Conservation (phyloP, 768 basidiomycete genomes). For the Trametes cubensis region DNA sequence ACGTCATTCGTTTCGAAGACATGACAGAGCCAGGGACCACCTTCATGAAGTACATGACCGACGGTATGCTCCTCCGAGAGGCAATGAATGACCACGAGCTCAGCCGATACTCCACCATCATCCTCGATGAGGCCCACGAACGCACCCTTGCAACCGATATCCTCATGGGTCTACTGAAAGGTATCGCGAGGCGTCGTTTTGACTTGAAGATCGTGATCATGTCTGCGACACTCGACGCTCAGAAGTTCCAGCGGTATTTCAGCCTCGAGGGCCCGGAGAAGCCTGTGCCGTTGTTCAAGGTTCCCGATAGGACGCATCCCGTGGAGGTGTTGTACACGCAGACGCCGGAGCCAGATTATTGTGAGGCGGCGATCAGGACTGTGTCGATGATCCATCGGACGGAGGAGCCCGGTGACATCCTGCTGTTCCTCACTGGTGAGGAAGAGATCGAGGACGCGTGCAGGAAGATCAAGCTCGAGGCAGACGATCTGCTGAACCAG, state of each 20-base stretch:
- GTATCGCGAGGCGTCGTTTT: slow-evolving; percentile 71
- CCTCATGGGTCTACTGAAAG: slow-evolving; percentile 94
- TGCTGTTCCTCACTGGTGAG: slow-evolving; percentile 96
- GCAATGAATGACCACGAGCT: slow-evolving; percentile 96
- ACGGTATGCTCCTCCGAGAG: slow-evolving; percentile 96
- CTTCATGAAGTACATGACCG: slow-evolving; percentile 99
- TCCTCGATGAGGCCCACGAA: slow-evolving; percentile 98
- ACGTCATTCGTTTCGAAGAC: slow-evolving; percentile 98
- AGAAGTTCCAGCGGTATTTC: slow-evolving; percentile 97
- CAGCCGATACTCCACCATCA: slow-evolving; percentile 92
- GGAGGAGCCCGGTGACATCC: slow-evolving; percentile 89
- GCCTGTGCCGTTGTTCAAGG: slow-evolving; percentile 34
- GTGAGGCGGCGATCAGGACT: slow-evolving; percentile 94
- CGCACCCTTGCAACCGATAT: slow-evolving; percentile 97
- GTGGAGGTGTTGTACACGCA: slow-evolving; percentile 96
- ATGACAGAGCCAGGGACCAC: slow-evolving; percentile 89
- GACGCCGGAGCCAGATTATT: slow-evolving; percentile 92
- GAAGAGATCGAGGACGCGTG: slow-evolving; percentile 98
- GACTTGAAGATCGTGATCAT: slow-evolving; percentile 98
- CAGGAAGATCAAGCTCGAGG: slow-evolving; percentile 88
- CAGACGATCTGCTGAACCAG: slow-evolving; percentile 76
- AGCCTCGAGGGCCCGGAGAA: slow-evolving; percentile 32
- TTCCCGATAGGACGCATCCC: slow-evolving; percentile 61
- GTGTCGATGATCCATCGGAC: slow-evolving; percentile 97
- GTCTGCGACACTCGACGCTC: slow-evolving; percentile 95